Conservation (phyloP, 164 flowering plant species). For the Liriodendron chinense region DNA sequence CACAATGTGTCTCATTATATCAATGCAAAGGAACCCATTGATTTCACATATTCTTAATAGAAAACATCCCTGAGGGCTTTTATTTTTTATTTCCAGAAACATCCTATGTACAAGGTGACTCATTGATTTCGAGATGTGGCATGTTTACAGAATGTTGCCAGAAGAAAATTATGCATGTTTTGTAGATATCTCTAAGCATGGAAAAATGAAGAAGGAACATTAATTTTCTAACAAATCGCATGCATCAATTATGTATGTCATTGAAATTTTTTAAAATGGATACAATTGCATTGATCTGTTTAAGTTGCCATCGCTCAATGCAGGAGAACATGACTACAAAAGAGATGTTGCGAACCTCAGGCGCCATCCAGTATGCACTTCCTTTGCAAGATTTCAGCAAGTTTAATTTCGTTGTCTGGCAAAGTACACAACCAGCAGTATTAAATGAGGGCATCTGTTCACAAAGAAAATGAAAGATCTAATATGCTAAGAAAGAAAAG, state of each 20-base stretch:
- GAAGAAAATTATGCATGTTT: too few relatives aligned
- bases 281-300: not conserved
- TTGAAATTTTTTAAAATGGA: not conserved
- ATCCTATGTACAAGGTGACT: not conserved
- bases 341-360: slow-evolving; percentile 68
- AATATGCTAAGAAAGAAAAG: slow-evolving; percentile 2
- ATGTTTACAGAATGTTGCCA: too few relatives aligned
- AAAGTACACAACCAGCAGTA: slow-evolving; percentile 7
- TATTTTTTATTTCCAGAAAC: not conserved
- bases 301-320: not conserved
- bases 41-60: not conserved
- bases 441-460: slow-evolving; percentile 1
- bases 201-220: not conserved
- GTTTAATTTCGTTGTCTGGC: slow-evolving; percentile 74
- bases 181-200: not conserved
- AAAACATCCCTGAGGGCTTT: not conserved
- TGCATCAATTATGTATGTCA: not conserved
- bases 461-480: not conserved
- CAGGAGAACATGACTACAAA: not conserved
- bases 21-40: not conserved
- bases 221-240: not conserved
- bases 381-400: slow-evolving; percentile 91
- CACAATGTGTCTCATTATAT: not conserved
- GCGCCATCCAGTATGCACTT: slow-evolving; percentile 98
- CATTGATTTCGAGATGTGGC: too few relatives aligned